A percentile compares a stretch with the other conserved stretches of the same genome.
phyloP scores from a whole-genome alignment of 2,329 filamentous ascomycete species.

The Trichophyton verrucosum region DNA sequence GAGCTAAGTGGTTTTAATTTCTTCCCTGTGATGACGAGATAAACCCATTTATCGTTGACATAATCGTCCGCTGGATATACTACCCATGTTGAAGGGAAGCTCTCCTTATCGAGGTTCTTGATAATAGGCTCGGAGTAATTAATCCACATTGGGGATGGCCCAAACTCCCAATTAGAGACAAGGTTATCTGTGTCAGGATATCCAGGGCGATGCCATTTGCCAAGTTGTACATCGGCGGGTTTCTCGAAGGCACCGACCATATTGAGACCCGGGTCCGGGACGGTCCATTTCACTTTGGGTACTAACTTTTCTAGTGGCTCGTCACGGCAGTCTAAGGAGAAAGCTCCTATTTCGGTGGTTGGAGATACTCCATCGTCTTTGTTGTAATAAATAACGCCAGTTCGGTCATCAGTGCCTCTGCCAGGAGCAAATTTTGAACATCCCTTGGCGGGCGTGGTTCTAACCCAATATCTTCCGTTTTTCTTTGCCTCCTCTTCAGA shows the following conservation, averaged over 20 bases:
- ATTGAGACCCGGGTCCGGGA: conserved; percentile 8
- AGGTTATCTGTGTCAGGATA: background rate
- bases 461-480: conserved; percentile 28
- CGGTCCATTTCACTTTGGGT: conserved; percentile 11
- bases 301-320: conserved; percentile 13
- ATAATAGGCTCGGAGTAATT: conserved; percentile 12
- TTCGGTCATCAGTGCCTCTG: conserved; percentile 33
- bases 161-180: conserved; percentile 10
- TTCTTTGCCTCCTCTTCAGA: conserved; percentile 15
- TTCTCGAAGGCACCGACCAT: conserved; percentile 4
- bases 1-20: background rate
- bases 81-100: conserved; percentile 10
- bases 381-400: conserved; percentile 38
- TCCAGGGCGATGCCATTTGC: conserved; percentile 7
- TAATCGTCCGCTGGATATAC: conserved; percentile 11
- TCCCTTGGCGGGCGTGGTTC: conserved; percentile 32
- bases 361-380: conserved; percentile 12
- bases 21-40: conserved; percentile 11
- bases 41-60: conserved; percentile 9
- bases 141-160: conserved; percentile 11
- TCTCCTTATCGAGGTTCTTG: conserved; percentile 9
- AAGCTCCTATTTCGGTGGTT: conserved; percentile 13
- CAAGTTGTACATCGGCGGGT: conserved; percentile 6
- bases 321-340: conserved; percentile 19
- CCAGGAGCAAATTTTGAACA: conserved; percentile 29